Evolutionary conservation across 306 rosid genomes (phyloP).

Genomic region (Quercus mongolica): DNA sequence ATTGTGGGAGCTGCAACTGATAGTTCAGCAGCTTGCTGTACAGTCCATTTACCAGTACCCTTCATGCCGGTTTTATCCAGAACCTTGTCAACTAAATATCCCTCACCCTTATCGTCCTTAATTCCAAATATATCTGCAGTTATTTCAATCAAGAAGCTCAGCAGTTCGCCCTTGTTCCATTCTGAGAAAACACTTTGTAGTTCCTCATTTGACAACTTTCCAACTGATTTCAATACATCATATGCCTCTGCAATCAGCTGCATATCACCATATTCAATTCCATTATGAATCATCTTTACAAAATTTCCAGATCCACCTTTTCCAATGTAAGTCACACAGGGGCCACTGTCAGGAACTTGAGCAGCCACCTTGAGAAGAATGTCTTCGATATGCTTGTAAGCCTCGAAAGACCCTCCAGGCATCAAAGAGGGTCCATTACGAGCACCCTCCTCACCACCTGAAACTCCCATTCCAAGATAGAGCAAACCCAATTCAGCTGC

Average conservation of each 20-base stretch:
- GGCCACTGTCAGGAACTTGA: slow-evolving; percentile 86
- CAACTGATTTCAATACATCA: slow-evolving; percentile 85
- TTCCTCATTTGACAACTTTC: slow-evolving; percentile 85
- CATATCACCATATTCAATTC: slow-evolving; percentile 95
- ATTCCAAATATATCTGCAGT: slow-evolving; percentile 86
- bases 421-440: slow-evolving; percentile 88
- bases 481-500: slow-evolving; percentile 70
- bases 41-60: slow-evolving; percentile 97
- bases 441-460: slow-evolving; percentile 98
- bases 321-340: slow-evolving; percentile 86
- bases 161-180: slow-evolving; percentile 94
- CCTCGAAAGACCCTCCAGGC: slow-evolving; percentile 94
- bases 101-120: slow-evolving; percentile 82
- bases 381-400: slow-evolving; percentile 80
- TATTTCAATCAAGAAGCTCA: slow-evolving; percentile 86
- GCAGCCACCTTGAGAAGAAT: slow-evolving; percentile 95
- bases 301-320: slow-evolving; percentile 95
- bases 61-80: slow-evolving; percentile 96
- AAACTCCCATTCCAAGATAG: slow-evolving; percentile 96
- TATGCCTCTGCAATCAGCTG: slow-evolving; percentile 95
- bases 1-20: slow-evolving; percentile 94
- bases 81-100: slow-evolving; percentile 89
- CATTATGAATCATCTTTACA: slow-evolving; percentile 93
- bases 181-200: slow-evolving; percentile 62
- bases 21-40: slow-evolving; percentile 94